Conservation (phyloP, 2,329 filamentous ascomycete genomes). For the Colletotrichum viniferum region DNA sequence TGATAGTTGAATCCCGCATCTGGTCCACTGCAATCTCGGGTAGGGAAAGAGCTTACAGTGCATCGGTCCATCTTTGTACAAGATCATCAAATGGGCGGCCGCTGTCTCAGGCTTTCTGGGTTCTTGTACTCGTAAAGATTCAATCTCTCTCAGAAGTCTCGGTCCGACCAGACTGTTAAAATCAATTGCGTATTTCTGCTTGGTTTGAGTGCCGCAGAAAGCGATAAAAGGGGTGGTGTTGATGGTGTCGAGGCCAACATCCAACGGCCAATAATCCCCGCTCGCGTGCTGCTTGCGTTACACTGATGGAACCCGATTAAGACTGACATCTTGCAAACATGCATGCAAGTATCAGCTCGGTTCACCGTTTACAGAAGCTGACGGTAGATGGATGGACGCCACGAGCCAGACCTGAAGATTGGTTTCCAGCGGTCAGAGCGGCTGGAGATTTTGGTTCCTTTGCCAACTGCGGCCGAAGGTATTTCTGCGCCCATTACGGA, state of each 20-base stretch:
- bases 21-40: neutral
- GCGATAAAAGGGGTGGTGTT: neutral
- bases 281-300: neutral
- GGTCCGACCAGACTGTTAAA: neutral
- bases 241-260: neutral
- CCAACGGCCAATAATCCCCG: conserved; percentile 35
- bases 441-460: neutral
- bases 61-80: neutral
- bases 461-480: neutral
- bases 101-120: neutral
- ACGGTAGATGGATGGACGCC: neutral
- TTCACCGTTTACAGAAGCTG: neutral
- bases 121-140: neutral
- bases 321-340: neutral
- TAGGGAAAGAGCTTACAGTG: neutral
- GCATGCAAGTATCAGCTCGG: neutral
- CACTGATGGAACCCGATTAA: neutral
- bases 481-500: neutral
- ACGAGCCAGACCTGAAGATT: neutral
- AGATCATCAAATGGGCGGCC: neutral
- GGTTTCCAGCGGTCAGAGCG: neutral
- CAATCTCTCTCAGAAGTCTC: neutral
- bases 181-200: neutral
- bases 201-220: neutral
- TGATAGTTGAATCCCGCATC: neutral